Conservation (phyloP, 108 stramenopile species). For the Conticribra weissflogii region DNA sequence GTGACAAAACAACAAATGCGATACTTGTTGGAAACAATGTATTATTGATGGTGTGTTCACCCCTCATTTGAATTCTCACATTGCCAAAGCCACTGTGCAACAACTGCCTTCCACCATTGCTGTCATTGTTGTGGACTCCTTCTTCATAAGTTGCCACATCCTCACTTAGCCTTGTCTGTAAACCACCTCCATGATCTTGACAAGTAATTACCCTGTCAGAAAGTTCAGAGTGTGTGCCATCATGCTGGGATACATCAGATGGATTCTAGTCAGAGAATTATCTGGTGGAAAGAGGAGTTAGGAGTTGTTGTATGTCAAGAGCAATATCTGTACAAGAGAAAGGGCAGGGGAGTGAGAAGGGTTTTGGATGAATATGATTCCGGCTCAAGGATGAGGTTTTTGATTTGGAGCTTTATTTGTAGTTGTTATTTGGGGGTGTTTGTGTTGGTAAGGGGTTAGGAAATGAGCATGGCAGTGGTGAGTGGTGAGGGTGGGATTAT, state of each 20-base stretch:
- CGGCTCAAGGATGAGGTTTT: conserved; percentile 61
- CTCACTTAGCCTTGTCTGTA: conserved; percentile 82
- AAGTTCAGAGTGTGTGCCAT: conserved; percentile 94
- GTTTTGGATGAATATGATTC: conserved; percentile 92
- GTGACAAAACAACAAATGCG: conserved; percentile 25
- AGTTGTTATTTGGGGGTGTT: no score
- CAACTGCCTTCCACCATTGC: conserved; percentile 62
- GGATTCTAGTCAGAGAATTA: conserved; percentile 79
- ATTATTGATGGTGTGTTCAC: no score
- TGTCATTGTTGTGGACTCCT: conserved; percentile 95
- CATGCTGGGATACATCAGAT: conserved; percentile 97
- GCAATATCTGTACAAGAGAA: conserved; percentile 83
- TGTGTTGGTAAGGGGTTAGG: no score
- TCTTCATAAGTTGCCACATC: conserved; percentile 91
- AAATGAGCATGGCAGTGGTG: no score
- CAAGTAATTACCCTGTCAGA: conserved; percentile 93
- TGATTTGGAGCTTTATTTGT: conserved; percentile 96
- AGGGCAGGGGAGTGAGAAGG: conserved; percentile 65
- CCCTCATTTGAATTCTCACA: no score
- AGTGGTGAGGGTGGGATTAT: no score
- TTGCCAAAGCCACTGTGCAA: no score
- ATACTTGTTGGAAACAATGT: conserved; percentile 4
- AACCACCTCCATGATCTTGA: conserved; percentile 84
- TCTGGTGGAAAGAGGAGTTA: conserved; percentile 68
- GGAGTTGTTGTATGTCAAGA: conserved; percentile 67